Evolutionary conservation across 148 eudicot species (phyloP).

Genomic region (Diospyros kaki): DNA sequence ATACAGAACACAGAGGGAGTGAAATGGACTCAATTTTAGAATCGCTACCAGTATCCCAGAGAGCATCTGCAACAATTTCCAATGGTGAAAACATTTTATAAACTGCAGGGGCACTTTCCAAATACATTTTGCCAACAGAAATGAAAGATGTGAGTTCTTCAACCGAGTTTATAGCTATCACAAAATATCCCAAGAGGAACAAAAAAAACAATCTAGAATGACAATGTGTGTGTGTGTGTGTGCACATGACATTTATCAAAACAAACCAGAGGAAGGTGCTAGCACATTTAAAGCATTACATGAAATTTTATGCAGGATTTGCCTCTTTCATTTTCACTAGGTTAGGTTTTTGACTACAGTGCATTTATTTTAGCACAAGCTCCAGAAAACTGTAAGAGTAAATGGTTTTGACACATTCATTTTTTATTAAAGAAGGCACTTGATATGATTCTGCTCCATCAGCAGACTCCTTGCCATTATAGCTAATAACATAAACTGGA

Average conservation of each 20-base stretch:
- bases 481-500: no score
- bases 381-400: no score
- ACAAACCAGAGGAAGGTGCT: background rate
- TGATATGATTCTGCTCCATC: no score
- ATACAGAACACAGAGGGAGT: conserved; percentile 38
- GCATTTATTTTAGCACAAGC: no score
- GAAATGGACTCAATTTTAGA: conserved; percentile 21
- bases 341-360: no score
- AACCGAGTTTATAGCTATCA: background rate
- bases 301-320: no score
- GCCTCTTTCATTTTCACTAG: background rate
- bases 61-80: conserved; percentile 45
- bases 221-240: no score
- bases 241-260: no score
- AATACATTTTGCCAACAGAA: background rate
- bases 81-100: background rate
- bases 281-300: background rate
- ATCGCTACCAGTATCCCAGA: conserved; percentile 29
- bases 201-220: background rate
- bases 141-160: conserved; percentile 2
- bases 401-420: no score
- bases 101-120: background rate
- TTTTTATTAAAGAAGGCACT: no score
- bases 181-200: background rate
- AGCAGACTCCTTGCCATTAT: no score